Evolutionary conservation across 192 early-diverging fungal genomes (phyloP), one percentile per base, ranked within the genome.

Genomic region (Chytriomyces sp.): DNA sequence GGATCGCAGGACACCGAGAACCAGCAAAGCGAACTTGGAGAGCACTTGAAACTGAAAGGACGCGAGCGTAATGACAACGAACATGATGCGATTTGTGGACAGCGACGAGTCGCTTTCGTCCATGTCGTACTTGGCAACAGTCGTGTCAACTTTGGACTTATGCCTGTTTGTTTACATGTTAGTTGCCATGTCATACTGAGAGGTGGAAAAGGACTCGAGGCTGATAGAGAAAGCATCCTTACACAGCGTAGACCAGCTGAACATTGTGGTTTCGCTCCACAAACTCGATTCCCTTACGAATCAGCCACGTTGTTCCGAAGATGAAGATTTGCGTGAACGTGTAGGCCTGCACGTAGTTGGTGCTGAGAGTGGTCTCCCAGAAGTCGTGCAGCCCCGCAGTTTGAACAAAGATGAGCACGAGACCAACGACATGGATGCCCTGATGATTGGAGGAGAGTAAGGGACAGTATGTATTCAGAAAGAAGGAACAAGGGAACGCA

Each of bases 31-130:
- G 39, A 59, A 52, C 6, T 17, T 31, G 5, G 68, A 52, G 12
- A 70, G n/a, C 34, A 70, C 28, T 56, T 70, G 8, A 12, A 70
- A 33, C 57, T 70, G 68, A 30, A 44, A 70, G 22, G 25, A 41
- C 7, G 56, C 36, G 6, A 70, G 8, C 31, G 36, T 39, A 7
- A 39, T 37, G 22, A 41, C 68, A 0, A 59, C 53, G 36, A 70
- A 70, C 5, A 37, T 59, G 10, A 59, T 41, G 17, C 68, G 53
- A 39, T 25, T 59, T 17, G 55, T 59, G 33, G 17, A 30, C 31
- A 59, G 39, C 10, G 33, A 17, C 19, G 17, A n/a, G n/a, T 39
- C 56, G 37, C 4, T 6, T 59, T 70, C 19, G 26, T 57, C 17
- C 59, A n/a, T 17, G 38, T 70, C 68, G 68, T 70, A 70, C 17